These are phyloP conservation scores for Ogataea angusta DNA, from an alignment of 805 yeast genomes.

Conservation along the genomic window DNA sequence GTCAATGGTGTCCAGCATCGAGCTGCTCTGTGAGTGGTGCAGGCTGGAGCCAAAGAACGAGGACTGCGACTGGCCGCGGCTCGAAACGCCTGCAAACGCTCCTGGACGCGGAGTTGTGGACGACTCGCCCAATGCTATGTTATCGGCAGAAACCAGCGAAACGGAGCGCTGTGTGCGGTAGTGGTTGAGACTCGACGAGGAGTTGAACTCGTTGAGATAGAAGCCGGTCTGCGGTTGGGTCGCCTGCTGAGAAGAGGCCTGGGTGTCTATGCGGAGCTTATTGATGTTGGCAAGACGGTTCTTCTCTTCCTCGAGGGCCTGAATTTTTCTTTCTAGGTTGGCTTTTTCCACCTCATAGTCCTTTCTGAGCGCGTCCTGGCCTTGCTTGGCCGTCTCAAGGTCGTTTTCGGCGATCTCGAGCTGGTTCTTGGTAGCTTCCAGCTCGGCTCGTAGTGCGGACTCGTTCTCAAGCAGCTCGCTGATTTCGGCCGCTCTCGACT, in stretches of 20 bases:
- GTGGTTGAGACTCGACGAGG: constrained; percentile 23
- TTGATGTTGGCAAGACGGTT: constrained; percentile 14
- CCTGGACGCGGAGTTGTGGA: constrained; percentile 42
- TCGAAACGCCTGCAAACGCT: constrained; percentile 4
- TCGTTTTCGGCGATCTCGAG: constrained; percentile 19
- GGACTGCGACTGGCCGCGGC: constrained; percentile 11
- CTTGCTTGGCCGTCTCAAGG: constrained; percentile 17
- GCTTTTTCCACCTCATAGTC: constrained; percentile 31
- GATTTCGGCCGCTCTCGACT: constrained; percentile 29
- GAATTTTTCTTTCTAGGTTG: constrained; percentile 24
- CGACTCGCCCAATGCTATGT: constrained; percentile 46
- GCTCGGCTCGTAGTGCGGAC: constrained; percentile 16
- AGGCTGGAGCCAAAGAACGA: constrained; percentile 12
- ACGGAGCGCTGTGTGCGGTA: constrained; percentile 24
- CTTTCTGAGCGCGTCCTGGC: constrained; percentile 26
- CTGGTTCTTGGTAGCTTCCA: constrained; percentile 20
- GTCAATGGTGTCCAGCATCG: constrained; percentile 13
- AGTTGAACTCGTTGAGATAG: constrained; percentile 32
- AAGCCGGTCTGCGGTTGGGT: constrained; percentile 14
- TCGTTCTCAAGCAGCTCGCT: constrained; percentile 27
- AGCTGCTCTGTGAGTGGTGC: constrained; percentile 7
- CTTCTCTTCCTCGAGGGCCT: constrained; percentile 30
- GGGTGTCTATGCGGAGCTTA: constrained; percentile 17
- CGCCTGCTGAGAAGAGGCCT: constrained; percentile 1
- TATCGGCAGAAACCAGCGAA: constrained; percentile 26